Conservation (phyloP, 768 basidiomycete species). For the Boletus insuetus region DNA sequence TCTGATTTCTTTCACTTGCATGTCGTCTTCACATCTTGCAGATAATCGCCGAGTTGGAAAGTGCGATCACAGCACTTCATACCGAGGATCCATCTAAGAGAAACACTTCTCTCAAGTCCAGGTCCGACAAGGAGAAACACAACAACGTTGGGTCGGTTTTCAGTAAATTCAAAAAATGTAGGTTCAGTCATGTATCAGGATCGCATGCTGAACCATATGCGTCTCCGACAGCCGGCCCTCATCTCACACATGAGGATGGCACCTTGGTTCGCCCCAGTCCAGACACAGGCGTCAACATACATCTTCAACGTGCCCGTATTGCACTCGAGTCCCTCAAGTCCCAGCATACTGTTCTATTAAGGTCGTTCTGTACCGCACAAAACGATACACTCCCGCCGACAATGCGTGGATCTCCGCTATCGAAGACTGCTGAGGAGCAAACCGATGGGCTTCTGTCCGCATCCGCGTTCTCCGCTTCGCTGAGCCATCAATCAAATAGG, state of each 20-base stretch:
- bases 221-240: slow-evolving; percentile 17
- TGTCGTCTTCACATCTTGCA: slow-evolving; percentile 25
- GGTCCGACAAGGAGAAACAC: slow-evolving; percentile 47
- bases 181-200: slow-evolving; percentile 14
- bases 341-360: slow-evolving; percentile 53
- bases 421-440: slow-evolving; percentile 51
- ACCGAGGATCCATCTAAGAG: slow-evolving; percentile 41
- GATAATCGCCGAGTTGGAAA: slow-evolving; percentile 61
- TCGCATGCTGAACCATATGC: neutral
- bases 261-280: slow-evolving; percentile 13
- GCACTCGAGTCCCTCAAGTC: slow-evolving; percentile 54
- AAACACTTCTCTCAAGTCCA: slow-evolving; percentile 29
- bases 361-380: slow-evolving; percentile 38
- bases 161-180: slow-evolving; percentile 62
- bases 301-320: slow-evolving; percentile 44
- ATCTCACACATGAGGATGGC: slow-evolving; percentile 28
- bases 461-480: slow-evolving; percentile 26
- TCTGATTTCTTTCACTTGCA: neutral
- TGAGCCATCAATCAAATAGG: slow-evolving; percentile 38
- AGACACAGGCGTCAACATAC: slow-evolving; percentile 18
- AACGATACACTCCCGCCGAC: slow-evolving; percentile 26
- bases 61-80: slow-evolving; percentile 43
- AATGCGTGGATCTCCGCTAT: slow-evolving; percentile 34
- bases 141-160: slow-evolving; percentile 40
- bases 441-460: slow-evolving; percentile 27